These are phyloP conservation scores for Claviceps spartinae DNA, from an alignment of 2,329 filamentous ascomycete species.

Conservation along the genomic window DNA sequence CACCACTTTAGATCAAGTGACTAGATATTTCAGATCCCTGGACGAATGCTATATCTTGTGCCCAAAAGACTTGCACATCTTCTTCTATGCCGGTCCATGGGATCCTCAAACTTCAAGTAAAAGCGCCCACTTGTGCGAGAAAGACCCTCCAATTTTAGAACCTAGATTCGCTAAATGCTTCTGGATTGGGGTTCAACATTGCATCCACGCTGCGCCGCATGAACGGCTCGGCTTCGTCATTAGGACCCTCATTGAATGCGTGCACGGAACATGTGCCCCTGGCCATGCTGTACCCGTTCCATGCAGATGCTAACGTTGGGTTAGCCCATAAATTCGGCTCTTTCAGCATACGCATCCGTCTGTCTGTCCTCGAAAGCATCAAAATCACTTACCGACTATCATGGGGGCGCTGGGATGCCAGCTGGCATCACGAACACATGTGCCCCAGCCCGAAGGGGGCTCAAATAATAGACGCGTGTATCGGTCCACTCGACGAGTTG, in stretches of 20 bases:
- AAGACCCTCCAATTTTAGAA: neutral
- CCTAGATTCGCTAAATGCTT: constrained; percentile 9
- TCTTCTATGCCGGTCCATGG: no score
- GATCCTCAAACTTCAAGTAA: neutral
- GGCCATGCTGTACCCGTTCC: constrained; percentile 64
- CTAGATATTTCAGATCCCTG: no score
- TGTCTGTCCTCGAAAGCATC: no score
- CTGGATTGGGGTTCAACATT: constrained; percentile 32
- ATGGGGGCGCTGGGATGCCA: constrained; percentile 83
- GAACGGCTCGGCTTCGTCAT: constrained; percentile 49
- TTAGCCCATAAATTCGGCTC: neutral
- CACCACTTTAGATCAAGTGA: no score
- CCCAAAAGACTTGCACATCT: no score
- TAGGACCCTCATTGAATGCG: constrained; percentile 55
- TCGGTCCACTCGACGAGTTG: constrained; percentile 42
- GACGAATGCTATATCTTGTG: no score
- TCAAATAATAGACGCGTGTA: constrained; percentile 42
- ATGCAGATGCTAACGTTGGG: constrained; percentile 52
- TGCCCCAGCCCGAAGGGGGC: constrained; percentile 50
- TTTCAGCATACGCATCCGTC: neutral
- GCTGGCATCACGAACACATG: constrained; percentile 74
- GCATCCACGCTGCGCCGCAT: constrained; percentile 46
- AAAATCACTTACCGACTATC: constrained; percentile 43
- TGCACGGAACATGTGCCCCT: constrained; percentile 67
- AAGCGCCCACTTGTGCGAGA: neutral